Evolutionary conservation across 371 early-diverging fungal genomes (phyloP).

Genomic region (Circinella minor): DNA sequence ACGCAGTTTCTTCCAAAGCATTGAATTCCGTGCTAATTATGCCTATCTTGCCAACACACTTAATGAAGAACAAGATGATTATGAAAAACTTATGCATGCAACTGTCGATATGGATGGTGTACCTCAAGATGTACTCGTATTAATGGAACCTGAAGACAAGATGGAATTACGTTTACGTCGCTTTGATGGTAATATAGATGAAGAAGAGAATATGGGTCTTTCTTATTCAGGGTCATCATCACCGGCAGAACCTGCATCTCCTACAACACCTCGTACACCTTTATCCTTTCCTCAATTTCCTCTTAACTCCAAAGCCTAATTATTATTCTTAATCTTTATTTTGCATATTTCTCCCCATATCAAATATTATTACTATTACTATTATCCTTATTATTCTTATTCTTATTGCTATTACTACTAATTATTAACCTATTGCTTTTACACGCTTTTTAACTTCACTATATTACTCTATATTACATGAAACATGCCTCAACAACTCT

Average conservation of each 20-base stretch:
- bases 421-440: not conserved
- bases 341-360: not conserved
- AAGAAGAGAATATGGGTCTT: conserved; percentile 17
- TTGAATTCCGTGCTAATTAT: conserved; percentile 27
- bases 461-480: not conserved
- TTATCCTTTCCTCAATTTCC: conserved; percentile 15
- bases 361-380: no score
- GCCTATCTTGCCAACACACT: not conserved
- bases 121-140: conserved; percentile 23
- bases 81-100: conserved; percentile 8
- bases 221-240: conserved; percentile 28
- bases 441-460: not conserved
- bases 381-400: not conserved
- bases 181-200: conserved; percentile 17
- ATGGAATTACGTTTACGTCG: conserved; percentile 20
- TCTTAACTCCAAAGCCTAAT: conserved; percentile 18
- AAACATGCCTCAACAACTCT: not conserved
- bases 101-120: conserved; percentile 14
- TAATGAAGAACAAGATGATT: not conserved
- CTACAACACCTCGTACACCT: conserved; percentile 36
- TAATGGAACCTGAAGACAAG: conserved; percentile 17
- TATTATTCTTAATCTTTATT: not conserved
- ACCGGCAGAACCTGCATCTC: conserved; percentile 39
- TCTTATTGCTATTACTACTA: not conserved
- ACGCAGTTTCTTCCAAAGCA: conserved; percentile 30